Base-by-base conservation (phyloP, 1,284 basidiomycete genomes). In the Fomitopsis schrenkii region DNA sequence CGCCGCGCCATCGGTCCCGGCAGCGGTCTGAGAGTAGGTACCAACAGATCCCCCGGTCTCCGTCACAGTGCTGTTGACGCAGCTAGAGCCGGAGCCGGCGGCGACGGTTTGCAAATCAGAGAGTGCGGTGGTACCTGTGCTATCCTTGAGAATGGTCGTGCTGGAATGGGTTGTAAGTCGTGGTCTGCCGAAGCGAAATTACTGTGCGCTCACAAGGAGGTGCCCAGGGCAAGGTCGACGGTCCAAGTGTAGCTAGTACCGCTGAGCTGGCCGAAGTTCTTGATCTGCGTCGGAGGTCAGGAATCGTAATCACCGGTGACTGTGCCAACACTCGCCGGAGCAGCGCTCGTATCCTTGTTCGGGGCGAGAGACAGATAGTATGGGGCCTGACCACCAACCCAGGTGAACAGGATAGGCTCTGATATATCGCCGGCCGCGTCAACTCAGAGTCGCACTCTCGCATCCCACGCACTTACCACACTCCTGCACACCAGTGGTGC, bases 291-390 rank as follows among this genome's bases (percentile, higher is more conserved):
- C 55, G 3, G 5, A 1, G 44, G 38, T 33, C n/a, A 38, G 17
- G 17, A 35, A 45, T 10, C 19, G 8, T 0, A 2, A 17, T 33
- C 15, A 15, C 12, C 14, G 28, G n/a, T 45, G 28, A 40, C 2
- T 4, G n/a, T 33, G 6, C 8, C 36, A 22, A 59, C 19, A 36
- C 48, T 42, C 61, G 50, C 59, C 28, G 59, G 42, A 8, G 59
- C 6, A n/a, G 59, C 17, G 28, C 44, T 35, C 5, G 59, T 60
- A 17, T 45, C 28, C 28, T 26, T 60, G 33, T 88, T 88, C 57
- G 90, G 91, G 58, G 91, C 71, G 63, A 91, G 69, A 33, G 84
- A 77, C 62, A 91, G 63, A 75, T 79, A 94, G 77, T 83, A 94
- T 0, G 91, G 91, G 0, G 77, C 56, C 0, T 65, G 61, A 48